Evolutionary conservation across 176 grass and related monocot species (phyloP), one percentile per base, ranked within the genome.

Genomic region (Hyparrhenia diplandra): DNA sequence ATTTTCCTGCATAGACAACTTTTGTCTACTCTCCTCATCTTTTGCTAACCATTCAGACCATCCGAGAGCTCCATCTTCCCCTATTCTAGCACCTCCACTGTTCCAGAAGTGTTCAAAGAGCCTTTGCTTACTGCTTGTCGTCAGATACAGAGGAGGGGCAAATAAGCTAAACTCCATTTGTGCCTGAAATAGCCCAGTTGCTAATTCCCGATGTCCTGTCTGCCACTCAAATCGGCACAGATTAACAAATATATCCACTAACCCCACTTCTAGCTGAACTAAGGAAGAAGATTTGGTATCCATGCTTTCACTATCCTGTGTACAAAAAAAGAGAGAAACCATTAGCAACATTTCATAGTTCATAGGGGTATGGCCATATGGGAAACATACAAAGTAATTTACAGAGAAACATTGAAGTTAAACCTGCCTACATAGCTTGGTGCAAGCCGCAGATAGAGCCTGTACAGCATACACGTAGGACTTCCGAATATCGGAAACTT

Each of bases 91-190:
- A 74, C 84, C 88, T 69, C 77, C 84, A 89, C 86, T 94, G 73
- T 94, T 98, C 95, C 95, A 98, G 60, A 94, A 94, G 85, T 98
- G 92, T 75, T 94, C 95, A 91, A 98, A 98, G 54, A 94, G 90
- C 35, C 95, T 98, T 78, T 93, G 90, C 78, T 98, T 94, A 83
- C 92, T 94, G 67, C 69, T 81, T 79, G 84, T 74, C 25, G 87
- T 91, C 70, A 98, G 88, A 76, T 73, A 37, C 42, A 98, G 84
- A 40, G 90, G 80, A 85, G 95, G 95, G 36, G 77, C 84, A 45
- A 94, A 98, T 79, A 98, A 85, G 77, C 86, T 94, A 79, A 89
- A 98, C 42, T 98, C 95, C 17, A 94, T 82, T 83, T 93, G 85
- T 73, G 95, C 92, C 89, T 98, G 95, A 88, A 98, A 94, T 85